These are phyloP conservation scores for Lindgomyces ingoldianus DNA, from an alignment of 495 filamentous ascomycete genomes.

Conservation along the genomic window DNA sequence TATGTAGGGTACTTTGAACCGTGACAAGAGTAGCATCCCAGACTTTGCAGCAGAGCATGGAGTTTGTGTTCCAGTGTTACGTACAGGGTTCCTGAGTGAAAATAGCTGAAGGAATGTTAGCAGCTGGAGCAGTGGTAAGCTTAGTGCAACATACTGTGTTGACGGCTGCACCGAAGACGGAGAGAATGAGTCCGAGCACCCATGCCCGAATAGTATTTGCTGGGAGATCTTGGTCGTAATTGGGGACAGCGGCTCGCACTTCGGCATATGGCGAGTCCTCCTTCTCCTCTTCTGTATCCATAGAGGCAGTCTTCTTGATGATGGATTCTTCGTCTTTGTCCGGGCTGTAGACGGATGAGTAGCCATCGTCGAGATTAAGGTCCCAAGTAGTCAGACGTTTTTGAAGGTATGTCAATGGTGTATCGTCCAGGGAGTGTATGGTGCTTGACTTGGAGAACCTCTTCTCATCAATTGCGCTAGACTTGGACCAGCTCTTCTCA, in stretches of 20 bases:
- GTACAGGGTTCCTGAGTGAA: too few relatives aligned
- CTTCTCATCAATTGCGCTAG: constrained; percentile 7
- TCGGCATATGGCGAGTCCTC: constrained; percentile 45
- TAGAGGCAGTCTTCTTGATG: constrained; percentile 41
- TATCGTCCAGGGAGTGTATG: background rate
- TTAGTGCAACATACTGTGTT: constrained; percentile 62
- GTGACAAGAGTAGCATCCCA: too few relatives aligned
- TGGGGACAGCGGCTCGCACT: constrained; percentile 27
- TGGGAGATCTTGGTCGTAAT: constrained; percentile 24
- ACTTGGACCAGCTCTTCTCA: too few relatives aligned
- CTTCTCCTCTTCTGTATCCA: constrained; percentile 47
- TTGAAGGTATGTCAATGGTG: constrained; percentile 2
- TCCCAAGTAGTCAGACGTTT: constrained; percentile 40
- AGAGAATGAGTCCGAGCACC: constrained; percentile 44
- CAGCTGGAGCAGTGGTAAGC: too few relatives aligned
- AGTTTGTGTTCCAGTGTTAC: too few relatives aligned
- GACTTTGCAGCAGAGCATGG: too few relatives aligned
- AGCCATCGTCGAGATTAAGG: constrained; percentile 50
- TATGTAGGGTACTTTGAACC: too few relatives aligned
- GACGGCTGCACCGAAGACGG: constrained; percentile 65
- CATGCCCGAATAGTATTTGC: constrained; percentile 25
- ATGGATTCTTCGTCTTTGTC: constrained; percentile 34
- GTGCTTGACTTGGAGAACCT: constrained; percentile 11
- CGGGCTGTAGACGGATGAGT: constrained; percentile 2
- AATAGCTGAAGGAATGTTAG: too few relatives aligned